phyloP scores from a whole-genome alignment of 2,329 filamentous ascomycete species.

The Cytospora paraplurivora region DNA sequence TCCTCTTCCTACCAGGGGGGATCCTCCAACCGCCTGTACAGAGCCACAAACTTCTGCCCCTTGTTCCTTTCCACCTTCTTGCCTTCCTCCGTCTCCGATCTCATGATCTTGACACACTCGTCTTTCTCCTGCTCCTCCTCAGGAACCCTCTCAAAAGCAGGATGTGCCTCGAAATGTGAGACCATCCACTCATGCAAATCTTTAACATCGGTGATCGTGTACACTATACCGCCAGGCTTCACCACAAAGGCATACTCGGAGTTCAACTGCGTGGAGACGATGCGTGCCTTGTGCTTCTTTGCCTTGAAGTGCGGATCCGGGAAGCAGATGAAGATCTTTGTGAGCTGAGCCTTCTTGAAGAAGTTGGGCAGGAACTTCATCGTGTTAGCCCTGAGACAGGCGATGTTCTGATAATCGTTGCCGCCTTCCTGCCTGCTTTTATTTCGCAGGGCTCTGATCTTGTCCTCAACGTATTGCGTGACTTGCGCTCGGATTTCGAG shows the following conservation, averaged over 20 bases:
- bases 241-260: conserved; percentile 92
- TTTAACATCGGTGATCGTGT: conserved; percentile 97
- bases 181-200: conserved; percentile 95
- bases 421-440: conserved; percentile 53
- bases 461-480: conserved; percentile 85
- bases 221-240: conserved; percentile 80
- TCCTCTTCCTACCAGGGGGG: conserved; percentile 65
- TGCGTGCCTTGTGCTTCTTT: conserved; percentile 94
- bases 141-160: conserved; percentile 74
- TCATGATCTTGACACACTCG: conserved; percentile 74
- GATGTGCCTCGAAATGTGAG: conserved; percentile 76
- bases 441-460: conserved; percentile 76
- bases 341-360: conserved; percentile 78
- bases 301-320: conserved; percentile 98
- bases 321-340: conserved; percentile 96
- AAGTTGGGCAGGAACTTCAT: conserved; percentile 99
- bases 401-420: conserved; percentile 77
- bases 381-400: conserved; percentile 86
- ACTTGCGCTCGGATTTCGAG: conserved; percentile 93
- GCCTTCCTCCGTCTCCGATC: conserved; percentile 87
- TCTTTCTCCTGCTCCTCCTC: conserved; percentile 69
- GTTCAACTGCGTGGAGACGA: conserved; percentile 84
- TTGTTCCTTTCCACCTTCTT: conserved; percentile 94
- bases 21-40: conserved; percentile 80
- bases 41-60: conserved; percentile 86